phyloP scores from a whole-genome alignment of 1,139 yeast genomes.

The Hyphopichia wangnamkhiaoensis region DNA sequence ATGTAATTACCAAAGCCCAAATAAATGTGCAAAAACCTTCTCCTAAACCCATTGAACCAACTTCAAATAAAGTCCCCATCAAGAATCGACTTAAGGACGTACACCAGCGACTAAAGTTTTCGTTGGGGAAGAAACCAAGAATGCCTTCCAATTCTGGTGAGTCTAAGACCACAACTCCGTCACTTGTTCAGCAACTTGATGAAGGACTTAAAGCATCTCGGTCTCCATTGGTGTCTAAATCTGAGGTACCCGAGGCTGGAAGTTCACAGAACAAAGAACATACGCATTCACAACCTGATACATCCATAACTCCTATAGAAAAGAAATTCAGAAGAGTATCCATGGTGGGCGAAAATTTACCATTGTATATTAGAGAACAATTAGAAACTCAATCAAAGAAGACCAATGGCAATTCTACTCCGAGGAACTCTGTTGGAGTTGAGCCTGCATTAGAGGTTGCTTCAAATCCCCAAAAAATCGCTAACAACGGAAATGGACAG shows the following conservation, averaged over 20 bases:
- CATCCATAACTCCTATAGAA: neutral
- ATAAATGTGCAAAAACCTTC: constrained; percentile 7
- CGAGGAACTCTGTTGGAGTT: neutral
- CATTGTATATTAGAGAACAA: constrained; percentile 39
- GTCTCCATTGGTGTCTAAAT: too few relatives aligned
- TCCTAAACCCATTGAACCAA: neutral
- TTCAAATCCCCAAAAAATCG: too few relatives aligned
- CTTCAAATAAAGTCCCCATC: constrained; percentile 4
- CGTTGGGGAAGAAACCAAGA: constrained; percentile 5
- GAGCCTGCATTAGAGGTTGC: neutral
- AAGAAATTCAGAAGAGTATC: constrained; percentile 27
- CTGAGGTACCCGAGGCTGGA: too few relatives aligned
- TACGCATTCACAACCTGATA: neutral
- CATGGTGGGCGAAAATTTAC: constrained; percentile 41
- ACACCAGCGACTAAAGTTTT: constrained; percentile 15
- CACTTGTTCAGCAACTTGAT: constrained; percentile 1
- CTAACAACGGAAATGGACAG: neutral
- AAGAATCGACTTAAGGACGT: constrained; percentile 11
- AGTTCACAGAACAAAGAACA: neutral
- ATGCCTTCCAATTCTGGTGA: too few relatives aligned
- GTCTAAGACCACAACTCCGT: too few relatives aligned
- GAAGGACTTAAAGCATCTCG: too few relatives aligned
- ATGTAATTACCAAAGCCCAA: constrained; percentile 35
- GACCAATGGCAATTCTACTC: neutral
- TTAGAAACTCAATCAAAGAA: constrained; percentile 10